These are phyloP conservation scores for Penicillium sp. DNA, from an alignment of 2,329 filamentous ascomycete genomes.

Conservation along the genomic window DNA sequence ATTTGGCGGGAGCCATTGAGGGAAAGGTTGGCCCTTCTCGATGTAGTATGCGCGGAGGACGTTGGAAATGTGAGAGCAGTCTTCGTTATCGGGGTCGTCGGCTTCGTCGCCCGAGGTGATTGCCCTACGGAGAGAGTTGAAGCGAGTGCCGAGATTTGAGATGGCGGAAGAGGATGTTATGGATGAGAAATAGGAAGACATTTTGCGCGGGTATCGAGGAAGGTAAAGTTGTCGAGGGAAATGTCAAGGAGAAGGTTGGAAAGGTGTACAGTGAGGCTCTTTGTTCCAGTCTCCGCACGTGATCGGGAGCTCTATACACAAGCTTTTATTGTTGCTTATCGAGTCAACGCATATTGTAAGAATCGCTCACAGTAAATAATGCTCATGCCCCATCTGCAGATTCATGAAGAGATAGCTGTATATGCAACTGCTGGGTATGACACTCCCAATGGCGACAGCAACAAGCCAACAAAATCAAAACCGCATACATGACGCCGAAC, in stretches of 20 bases:
- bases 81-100: constrained; percentile 61
- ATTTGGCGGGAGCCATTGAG: constrained; percentile 86
- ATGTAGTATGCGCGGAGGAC: constrained; percentile 91
- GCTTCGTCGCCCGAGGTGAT: constrained; percentile 48
- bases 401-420: constrained; percentile 12
- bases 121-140: constrained; percentile 60
- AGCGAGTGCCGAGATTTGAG: constrained; percentile 61
- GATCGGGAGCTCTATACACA: constrained; percentile 1
- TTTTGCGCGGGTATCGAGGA: constrained; percentile 43
- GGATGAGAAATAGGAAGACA: constrained; percentile 83
- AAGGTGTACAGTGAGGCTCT: not conserved
- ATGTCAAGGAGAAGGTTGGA: not conserved
- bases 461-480: constrained; percentile 13
- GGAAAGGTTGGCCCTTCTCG: constrained; percentile 81
- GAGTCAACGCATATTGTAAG: not conserved
- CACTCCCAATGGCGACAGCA: constrained; percentile 36
- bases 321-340: not conserved
- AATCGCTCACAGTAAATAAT: constrained; percentile 1
- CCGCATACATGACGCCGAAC: not conserved
- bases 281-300: constrained; percentile 16
- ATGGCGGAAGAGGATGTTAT: constrained; percentile 52
- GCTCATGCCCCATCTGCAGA: constrained; percentile 14
- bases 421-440: constrained; percentile 44
- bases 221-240: constrained; percentile 4
- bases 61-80: constrained; percentile 93